Evolutionary conservation across 169 alveolate genomes (phyloP), one percentile per base, ranked within the genome.

Genomic region (Eimeria praecox): DNA sequence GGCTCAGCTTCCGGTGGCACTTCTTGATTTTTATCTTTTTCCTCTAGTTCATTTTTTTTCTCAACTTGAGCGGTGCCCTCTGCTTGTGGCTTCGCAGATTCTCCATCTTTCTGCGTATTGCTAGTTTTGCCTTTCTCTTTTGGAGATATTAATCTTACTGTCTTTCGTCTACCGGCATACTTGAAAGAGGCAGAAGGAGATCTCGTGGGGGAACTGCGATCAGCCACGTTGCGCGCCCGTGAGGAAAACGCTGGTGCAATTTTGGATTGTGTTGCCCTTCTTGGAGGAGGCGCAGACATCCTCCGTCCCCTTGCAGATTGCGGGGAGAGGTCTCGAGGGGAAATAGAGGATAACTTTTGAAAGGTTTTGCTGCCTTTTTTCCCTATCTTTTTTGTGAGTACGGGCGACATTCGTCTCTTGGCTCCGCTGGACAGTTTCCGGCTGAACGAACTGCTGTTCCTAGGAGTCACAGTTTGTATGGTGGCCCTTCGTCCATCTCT

Each of bases 231-330:
- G 30, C 94, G 94, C 59, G 78, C 33, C 42, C 94, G 82, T 73
- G 77, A 30, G 27, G 94, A 64, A n/a, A 64, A 30, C 18, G 83
- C 38, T 27, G 94, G 46, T 18, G 94, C 44, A 22, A 87, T 42
- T 64, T 87, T 87, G 52, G 66, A 35, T 33, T 87, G 94, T 44
- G 83, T 62, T 20, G 83, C 59, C 62, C 71, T 87, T 35, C 94
- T 38, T 40, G 78, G 83, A 87, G 94, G 83, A 64, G 94, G 83
- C n/a, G 69, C 94, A 59, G 83, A 42, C 78, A 59, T 30, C 83
- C 94, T 54, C 46, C 94, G 94, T 24, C 52, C 94, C 46, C 78
- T 38, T 87, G 94, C 59, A 40, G 82, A 44, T 14, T 66, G 59
- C 59, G 54, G 94, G 75, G 82, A n/a, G 3, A 46, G 64, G 22